Evolutionary conservation across 1,284 basidiomycete genomes (phyloP), one percentile per base, ranked within the genome.

Genomic region (Ceratobasidium sp.): DNA sequence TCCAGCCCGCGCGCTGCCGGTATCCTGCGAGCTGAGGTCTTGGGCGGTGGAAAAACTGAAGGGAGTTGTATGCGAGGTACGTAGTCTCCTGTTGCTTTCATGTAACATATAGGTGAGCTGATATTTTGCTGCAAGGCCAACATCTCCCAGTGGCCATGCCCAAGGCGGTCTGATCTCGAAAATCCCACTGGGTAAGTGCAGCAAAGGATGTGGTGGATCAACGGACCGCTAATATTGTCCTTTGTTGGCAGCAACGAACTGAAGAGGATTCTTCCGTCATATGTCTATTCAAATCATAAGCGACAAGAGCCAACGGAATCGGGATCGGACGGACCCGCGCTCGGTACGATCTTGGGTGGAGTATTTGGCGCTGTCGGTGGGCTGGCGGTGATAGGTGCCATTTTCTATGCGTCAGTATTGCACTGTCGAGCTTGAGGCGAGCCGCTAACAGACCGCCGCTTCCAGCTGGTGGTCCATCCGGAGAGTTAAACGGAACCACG

Each of bases 361-460:
- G 65, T 70, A 10, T 48, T 70, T 39, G 65, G 65, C 18, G 65
- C 65, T 23, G 10, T 70, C 34, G 65, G 65, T 53, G 65, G 65
- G 23, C 28, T 70, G 41, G 65, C 65, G 26, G 43, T 70, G n/a
- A 28, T 43, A 16, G 65, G 65, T 9, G 65, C 53, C 41, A 58
- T 70, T 26, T 70, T 70, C 41, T 70, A 70, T 39, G 65, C 65
- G 65, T 70, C 36, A 58, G 65, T 70, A n/a, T n/a, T n/a, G n/a
- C n/a, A n/a, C n/a, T n/a, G n/a, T n/a, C n/a, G n/a, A n/a, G n/a
- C n/a, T n/a, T n/a, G n/a, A n/a, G n/a, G n/a, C n/a, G n/a, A n/a
- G n/a, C n/a, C n/a, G n/a, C n/a, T n/a, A n/a, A n/a, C n/a, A n/a
- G 28, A 21, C 16, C 28, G 18, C n/a, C 23, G 12, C 18, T 28